Percentiles rank a stretch among this genome's conserved stretches.
Evolutionary conservation across 2,329 filamentous ascomycete species (phyloP).

Genomic region (Penicillium rolfsii): DNA sequence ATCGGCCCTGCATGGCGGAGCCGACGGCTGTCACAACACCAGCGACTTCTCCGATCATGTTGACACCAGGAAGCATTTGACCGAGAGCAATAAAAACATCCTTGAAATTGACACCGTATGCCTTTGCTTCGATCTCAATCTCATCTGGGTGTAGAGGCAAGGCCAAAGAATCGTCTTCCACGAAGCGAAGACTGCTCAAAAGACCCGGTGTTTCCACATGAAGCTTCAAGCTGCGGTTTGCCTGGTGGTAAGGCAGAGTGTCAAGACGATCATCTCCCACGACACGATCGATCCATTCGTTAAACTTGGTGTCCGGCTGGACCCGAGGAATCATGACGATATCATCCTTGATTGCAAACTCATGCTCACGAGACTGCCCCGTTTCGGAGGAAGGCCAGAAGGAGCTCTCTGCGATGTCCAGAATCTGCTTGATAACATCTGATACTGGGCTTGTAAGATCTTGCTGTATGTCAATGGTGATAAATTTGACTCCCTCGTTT

Average conservation of each 20-base stretch:
- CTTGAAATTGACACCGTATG: constrained; percentile 7
- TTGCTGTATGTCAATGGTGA: constrained; percentile 4
- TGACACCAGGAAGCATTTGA: constrained; percentile 2
- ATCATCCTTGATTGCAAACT: neutral
- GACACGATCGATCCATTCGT: constrained; percentile 3
- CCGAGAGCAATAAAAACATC: constrained; percentile 10
- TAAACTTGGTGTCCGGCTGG: constrained; percentile 6
- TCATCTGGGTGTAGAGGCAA: neutral
- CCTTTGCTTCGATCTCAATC: constrained; percentile 1
- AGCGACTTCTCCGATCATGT: constrained; percentile 1
- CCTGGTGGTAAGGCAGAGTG: constrained; percentile 1
- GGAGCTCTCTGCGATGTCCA: constrained; percentile 5
- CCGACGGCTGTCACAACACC: constrained; percentile 7
- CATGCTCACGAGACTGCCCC: neutral
- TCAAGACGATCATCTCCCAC: constrained; percentile 1
- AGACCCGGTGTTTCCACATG: constrained; percentile 4
- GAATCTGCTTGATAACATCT: neutral
- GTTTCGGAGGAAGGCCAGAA: neutral
- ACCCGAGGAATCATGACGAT: constrained; percentile 5
- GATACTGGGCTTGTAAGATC: neutral
- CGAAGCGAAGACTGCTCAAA: constrained; percentile 3
- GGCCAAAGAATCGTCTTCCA: constrained; percentile 1
- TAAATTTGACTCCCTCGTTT: constrained; percentile 3
- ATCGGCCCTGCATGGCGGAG: neutral
- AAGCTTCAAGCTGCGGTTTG: constrained; percentile 1